A percentile compares a stretch with the other conserved stretches of the same genome.
These are phyloP conservation scores for Echinochloa phyllopogon DNA, from an alignment of 176 grass and related monocot species.

Conservation along the genomic window DNA sequence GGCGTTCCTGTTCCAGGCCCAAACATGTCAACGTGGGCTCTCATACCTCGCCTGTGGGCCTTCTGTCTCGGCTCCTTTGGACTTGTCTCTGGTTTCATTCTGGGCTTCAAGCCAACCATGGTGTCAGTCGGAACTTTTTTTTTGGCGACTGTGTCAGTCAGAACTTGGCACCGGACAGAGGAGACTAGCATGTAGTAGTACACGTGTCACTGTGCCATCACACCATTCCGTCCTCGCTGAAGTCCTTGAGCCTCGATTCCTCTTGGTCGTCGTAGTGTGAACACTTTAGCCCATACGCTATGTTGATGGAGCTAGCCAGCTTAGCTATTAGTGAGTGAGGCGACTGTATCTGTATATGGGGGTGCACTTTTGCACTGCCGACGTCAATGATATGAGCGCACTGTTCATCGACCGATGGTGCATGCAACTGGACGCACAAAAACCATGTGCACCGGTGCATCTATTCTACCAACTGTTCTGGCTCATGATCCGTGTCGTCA, in stretches of 20 bases:
- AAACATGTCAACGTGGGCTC: not conserved
- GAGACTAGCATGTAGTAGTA: too few relatives aligned
- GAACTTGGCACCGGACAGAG: too few relatives aligned
- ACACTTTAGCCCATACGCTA: not conserved
- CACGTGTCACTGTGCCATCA: too few relatives aligned
- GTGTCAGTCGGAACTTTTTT: too few relatives aligned
- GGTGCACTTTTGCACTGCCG: not conserved
- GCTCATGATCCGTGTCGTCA: not conserved
- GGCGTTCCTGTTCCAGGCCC: not conserved
- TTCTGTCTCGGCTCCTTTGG: not conserved
- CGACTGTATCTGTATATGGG: not conserved
- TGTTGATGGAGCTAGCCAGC: not conserved
- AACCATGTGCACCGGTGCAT: not conserved
- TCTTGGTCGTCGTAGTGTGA: not conserved
- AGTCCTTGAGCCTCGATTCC: not conserved
- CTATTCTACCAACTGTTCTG: not conserved
- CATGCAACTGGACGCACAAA: not conserved
- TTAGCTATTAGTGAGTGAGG: not conserved
- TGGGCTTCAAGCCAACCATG: not conserved
- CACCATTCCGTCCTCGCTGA: not conserved
- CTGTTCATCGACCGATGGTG: not conserved
- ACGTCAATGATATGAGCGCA: not conserved
- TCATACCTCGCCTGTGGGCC: too few relatives aligned
- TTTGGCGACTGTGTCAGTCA: too few relatives aligned
- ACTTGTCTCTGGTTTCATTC: not conserved